phyloP scores from a whole-genome alignment of 2,329 filamentous ascomycete species.

The Pseudopithomyces chartarum region DNA sequence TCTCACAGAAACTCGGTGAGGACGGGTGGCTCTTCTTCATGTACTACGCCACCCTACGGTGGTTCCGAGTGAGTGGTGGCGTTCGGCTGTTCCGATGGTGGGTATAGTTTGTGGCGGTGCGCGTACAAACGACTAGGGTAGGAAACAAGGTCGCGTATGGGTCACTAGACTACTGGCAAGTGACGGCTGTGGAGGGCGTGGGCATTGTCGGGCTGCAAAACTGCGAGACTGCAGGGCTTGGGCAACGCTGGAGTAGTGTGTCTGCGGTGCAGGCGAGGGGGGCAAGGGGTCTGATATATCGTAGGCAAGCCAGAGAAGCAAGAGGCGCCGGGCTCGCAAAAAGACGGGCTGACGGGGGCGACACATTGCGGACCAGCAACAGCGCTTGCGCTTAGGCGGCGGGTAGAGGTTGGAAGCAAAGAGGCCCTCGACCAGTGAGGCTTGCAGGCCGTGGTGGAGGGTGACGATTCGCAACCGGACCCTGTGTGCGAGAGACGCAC shows the following conservation, averaged over 20 bases:
- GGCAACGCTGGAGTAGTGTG: slow-evolving; percentile 22
- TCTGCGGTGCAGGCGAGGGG: slow-evolving; percentile 24
- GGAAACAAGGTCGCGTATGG: slow-evolving; percentile 28
- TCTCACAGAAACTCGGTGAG: slow-evolving; percentile 38
- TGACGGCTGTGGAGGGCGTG: slow-evolving; percentile 40
- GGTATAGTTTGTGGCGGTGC: slow-evolving; percentile 29
- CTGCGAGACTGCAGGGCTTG: slow-evolving; percentile 25
- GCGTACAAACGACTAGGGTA: slow-evolving; percentile 24
- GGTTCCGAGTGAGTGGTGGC: slow-evolving; percentile 35
- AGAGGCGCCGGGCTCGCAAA: slow-evolving; percentile 33
- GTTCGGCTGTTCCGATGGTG: slow-evolving; percentile 16
- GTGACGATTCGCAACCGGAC: slow-evolving; percentile 42
- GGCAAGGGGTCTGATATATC: slow-evolving; percentile 39
- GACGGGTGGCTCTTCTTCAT: slow-evolving; percentile 19
- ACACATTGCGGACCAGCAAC: slow-evolving; percentile 33
- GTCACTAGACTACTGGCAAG: slow-evolving; percentile 29
- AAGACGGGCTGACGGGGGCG: slow-evolving; percentile 25
- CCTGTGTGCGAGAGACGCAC: slow-evolving; percentile 15
- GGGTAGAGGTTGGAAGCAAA: slow-evolving; percentile 39
- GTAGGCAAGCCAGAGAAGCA: slow-evolving; percentile 21
- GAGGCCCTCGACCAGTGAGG: slow-evolving; percentile 32
- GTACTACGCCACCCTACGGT: slow-evolving; percentile 31
- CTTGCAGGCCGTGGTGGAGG: slow-evolving; percentile 28
- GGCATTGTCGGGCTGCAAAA: slow-evolving; percentile 30
- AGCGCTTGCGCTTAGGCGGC: slow-evolving; percentile 45